phyloP scores from a whole-genome alignment of 305 asterid genomes.

The Petunia hybrid region DNA sequence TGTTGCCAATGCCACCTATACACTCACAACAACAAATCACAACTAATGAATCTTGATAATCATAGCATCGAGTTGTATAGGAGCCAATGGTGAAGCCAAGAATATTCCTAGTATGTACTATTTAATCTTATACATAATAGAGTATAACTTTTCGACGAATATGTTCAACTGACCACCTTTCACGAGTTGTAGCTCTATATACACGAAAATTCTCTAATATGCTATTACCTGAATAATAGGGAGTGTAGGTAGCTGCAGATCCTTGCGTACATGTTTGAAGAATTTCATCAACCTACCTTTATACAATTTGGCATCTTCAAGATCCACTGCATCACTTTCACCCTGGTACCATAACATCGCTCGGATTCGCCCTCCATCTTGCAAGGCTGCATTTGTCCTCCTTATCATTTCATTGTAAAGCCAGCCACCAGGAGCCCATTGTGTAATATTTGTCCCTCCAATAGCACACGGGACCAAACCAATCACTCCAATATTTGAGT shows the following conservation, averaged over 20 bases:
- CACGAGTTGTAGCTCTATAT: too few relatives aligned
- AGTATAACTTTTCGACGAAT: too few relatives aligned
- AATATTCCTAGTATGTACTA: too few relatives aligned
- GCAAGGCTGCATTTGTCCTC: constrained; percentile 20
- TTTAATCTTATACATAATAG: too few relatives aligned
- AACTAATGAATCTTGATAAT: too few relatives aligned
- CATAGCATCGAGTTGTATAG: too few relatives aligned
- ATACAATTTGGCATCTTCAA: constrained; percentile 27
- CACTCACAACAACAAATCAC: not conserved
- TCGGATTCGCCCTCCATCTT: constrained; percentile 23
- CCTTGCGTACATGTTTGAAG: not conserved
- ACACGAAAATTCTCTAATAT: too few relatives aligned
- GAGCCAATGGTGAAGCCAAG: too few relatives aligned
- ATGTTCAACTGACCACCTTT: too few relatives aligned
- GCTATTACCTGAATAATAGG: constrained; percentile 33
- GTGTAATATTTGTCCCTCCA: constrained; percentile 30
- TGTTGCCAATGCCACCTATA: constrained; percentile 46
- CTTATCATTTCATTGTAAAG: constrained; percentile 27
- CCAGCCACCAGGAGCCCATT: constrained; percentile 24
- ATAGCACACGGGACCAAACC: constrained; percentile 36
- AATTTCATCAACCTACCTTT: constrained; percentile 23
- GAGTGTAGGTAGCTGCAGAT: constrained; percentile 27
- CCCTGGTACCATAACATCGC: constrained; percentile 38
- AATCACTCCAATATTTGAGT: constrained; percentile 4
- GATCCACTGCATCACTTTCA: constrained; percentile 29